Conservation (phyloP, 108 stramenopile species). For the Cyclotella baltica region DNA sequence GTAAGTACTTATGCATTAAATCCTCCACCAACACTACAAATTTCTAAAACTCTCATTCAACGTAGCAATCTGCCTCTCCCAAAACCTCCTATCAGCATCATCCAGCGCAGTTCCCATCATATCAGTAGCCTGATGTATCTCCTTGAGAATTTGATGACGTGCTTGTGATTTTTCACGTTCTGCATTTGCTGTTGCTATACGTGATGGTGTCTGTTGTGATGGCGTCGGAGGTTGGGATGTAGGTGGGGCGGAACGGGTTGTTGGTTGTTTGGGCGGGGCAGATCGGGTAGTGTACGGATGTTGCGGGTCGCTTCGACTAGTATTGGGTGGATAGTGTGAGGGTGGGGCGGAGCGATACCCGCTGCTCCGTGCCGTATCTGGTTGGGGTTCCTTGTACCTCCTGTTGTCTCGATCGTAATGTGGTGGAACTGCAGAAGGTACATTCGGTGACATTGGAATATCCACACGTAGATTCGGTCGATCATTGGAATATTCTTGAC, state of each 20-base stretch:
- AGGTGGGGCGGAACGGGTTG: background rate
- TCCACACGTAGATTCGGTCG: slow-evolving; percentile 25
- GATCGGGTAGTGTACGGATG: too few species aligned
- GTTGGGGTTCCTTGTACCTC: background rate
- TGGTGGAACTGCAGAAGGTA: background rate
- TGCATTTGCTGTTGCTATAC: slow-evolving; percentile 18
- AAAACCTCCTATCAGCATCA: slow-evolving; percentile 49
- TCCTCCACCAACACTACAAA: slow-evolving; percentile 11
- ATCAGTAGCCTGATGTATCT: slow-evolving; percentile 52
- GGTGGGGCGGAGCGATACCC: background rate
- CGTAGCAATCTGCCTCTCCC: slow-evolving; percentile 60
- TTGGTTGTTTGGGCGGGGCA: too few species aligned
- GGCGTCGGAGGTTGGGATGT: background rate
- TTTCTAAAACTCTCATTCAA: slow-evolving; percentile 48
- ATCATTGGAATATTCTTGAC: background rate
- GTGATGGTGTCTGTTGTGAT: slow-evolving; percentile 7
- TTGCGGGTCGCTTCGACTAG: background rate
- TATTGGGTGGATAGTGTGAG: slow-evolving; percentile 2
- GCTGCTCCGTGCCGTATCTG: slow-evolving; percentile 1
- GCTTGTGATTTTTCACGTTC: slow-evolving; percentile 49
- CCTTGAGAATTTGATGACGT: slow-evolving; percentile 52
- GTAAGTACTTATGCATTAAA: background rate
- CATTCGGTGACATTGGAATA: slow-evolving; percentile 37
- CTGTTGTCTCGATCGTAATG: background rate
- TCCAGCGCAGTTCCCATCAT: slow-evolving; percentile 50